These are phyloP conservation scores for Leucaena leucocephala DNA, from an alignment of 306 rosid genomes.

Conservation along the genomic window DNA sequence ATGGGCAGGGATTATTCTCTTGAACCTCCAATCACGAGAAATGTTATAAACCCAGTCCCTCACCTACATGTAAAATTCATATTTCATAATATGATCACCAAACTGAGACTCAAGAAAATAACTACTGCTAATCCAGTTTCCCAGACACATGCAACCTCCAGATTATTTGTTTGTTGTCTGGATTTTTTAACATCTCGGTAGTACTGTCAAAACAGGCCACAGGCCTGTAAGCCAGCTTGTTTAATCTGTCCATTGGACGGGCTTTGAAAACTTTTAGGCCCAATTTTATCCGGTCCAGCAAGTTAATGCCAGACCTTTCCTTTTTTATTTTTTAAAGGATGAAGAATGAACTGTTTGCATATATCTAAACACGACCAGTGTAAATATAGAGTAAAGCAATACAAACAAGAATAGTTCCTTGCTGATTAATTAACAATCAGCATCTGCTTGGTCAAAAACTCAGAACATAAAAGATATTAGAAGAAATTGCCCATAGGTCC, in stretches of 20 bases:
- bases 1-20: constrained; percentile 90
- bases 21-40: constrained; percentile 76
- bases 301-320: neutral
- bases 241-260: neutral
- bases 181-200: neutral
- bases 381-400: neutral
- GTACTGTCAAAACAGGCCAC: neutral
- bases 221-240: neutral
- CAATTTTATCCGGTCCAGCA: neutral
- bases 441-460: constrained; percentile 5
- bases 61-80: constrained; percentile 53
- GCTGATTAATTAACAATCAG: constrained; percentile 6
- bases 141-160: neutral
- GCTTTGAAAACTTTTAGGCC: neutral
- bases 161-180: neutral
- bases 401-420: neutral
- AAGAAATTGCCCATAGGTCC: neutral
- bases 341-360: neutral
- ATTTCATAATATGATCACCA: constrained; percentile 14
- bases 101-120: neutral
- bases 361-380: neutral
- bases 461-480: neutral
- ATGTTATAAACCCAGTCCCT: constrained; percentile 92
- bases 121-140: neutral
- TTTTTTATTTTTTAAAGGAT: too few relatives aligned